Base-by-base conservation (phyloP, 352 stramenopile genomes). In the Thalassiosira mediterranea region DNA sequence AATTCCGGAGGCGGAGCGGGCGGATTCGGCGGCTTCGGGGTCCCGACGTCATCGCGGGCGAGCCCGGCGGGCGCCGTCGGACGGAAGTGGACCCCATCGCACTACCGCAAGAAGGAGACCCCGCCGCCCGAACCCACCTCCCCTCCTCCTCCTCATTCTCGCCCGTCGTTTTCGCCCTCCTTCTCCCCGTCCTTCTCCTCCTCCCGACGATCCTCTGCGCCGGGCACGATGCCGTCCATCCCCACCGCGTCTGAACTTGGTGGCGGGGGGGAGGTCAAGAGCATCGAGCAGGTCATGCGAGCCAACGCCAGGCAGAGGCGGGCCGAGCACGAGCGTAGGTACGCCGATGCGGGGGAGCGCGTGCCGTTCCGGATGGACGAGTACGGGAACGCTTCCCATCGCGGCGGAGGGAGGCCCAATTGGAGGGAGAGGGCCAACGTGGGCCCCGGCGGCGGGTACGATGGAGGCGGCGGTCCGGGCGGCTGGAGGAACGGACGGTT, bases 231-330 rank as follows among this genome's bases (percentile, higher is more conserved):
- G 15, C 13, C 7, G 5, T 17, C 42, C 49, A 38, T n/a, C 17
- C 10, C 13, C 1, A 53, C n/a, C 38, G 26, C 52, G 23, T 17
- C 17, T 19, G 34, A 58, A 38, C 21, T 29, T 23, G 32, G n/a
- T 1, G 29, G 5, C 32, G 19, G 37, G 17, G 47, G 17, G 17
- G 23, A n/a, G 15, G 29, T 21, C n/a, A 69, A 66, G 17, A 76
- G 64, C 10, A 64, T 77, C 19, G 73, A 82, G 53, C 65, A 74
- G 68, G 58, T 83, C 3, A 62, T 83, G 51, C 60, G 53, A 51
- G 49, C 42, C 7, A 69, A 83, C 52, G 32, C 74, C 7, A 13
- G 42, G 1, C 53, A 57, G 40, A 34, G 68, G 8, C 71, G 75
- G 54, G 46, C 58, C 17, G 61, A 72, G 15, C 76, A 76, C 64